Evolutionary conservation across 116 monocot genomes (phyloP).

Genomic region (Zostera marina): DNA sequence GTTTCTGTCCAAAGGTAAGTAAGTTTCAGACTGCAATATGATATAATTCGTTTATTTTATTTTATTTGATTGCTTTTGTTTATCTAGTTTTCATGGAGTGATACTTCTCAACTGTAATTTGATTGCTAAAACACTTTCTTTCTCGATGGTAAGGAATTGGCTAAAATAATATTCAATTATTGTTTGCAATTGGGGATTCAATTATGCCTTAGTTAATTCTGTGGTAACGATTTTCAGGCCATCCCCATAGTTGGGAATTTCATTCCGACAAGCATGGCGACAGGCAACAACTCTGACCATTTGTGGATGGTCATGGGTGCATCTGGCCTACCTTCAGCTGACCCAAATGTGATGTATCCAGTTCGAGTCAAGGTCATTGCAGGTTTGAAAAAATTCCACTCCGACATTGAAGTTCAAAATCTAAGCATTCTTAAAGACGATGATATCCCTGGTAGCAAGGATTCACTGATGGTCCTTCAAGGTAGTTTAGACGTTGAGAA

Average conservation of each 20-base stretch:
- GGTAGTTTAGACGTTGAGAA: conserved; percentile 39
- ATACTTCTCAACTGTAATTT: conserved; percentile 48
- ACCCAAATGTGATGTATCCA: conserved; percentile 5
- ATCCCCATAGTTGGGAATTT: conserved; percentile 37
- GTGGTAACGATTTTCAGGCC: conserved; percentile 24
- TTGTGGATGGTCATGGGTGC: conserved; percentile 89
- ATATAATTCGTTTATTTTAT: background rate
- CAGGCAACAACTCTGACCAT: conserved; percentile 16
- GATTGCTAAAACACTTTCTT: conserved; percentile 19
- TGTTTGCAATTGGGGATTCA: background rate
- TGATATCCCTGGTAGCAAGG: conserved; percentile 42
- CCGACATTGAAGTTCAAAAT: conserved; percentile 4
- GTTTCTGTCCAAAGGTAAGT: conserved; percentile 55
- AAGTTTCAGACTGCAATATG: background rate
- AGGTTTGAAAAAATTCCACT: conserved; percentile 8
- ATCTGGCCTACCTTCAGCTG: conserved; percentile 23
- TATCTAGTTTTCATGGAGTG: conserved; percentile 58
- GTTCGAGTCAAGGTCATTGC: conserved; percentile 36
- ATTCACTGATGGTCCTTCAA: conserved; percentile 48
- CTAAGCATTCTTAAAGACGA: conserved; percentile 27
- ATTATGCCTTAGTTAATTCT: too few species aligned
- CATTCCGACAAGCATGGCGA: conserved; percentile 61
- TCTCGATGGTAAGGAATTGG: conserved; percentile 43
- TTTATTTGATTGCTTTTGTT: conserved; percentile 1
- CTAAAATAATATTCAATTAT: background rate